Evolutionary conservation across 495 filamentous ascomycete genomes (phyloP), one percentile per base, ranked within the genome.

Genomic region (Trichoderma asperelloides): DNA sequence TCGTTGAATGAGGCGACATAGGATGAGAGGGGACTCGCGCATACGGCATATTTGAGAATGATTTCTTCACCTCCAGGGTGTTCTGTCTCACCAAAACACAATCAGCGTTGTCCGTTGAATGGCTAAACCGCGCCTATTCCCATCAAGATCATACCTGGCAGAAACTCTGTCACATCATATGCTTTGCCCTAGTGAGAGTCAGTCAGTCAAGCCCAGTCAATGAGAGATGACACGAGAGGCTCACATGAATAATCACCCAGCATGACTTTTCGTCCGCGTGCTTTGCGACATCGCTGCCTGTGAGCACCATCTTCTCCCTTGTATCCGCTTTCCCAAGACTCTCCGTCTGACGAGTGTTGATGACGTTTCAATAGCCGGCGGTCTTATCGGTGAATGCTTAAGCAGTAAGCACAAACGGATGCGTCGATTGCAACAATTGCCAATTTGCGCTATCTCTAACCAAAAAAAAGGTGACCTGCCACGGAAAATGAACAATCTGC

Each of bases 81-180:
- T 70, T 89, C 84, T 76, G 81, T 71, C 11, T 77, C 47, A 64
- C 76, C 28, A 60, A 71, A 18, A 72, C 47, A 64, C 13, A 28
- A 25, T 3, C 8, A 66, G 45, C 9, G 37, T 25, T 30, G n/a
- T 15, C n/a, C 3, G 30, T 39, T 21, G 43, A 21, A 16, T 7
- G n/a, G 15, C 2, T 12, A 25, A 7, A 73, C 25, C 13, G 23
- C 25, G 25, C 12, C 5, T 40, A 7, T 7, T 37, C 49, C 40
- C 63, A 39, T 3, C 64, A 70, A 7, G 33, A 8, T 8, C 73
- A 70, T 75, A 81, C 83, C 84, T 7, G 83, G 82, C 7, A 87
- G 70, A 71, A 87, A 89, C 68, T 89, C 89, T 11, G 91, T 95
- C 63, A 95, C 88, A 81, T 95, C 90, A 78, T 94, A 94, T 51